Evolutionary conservation across 2,329 filamentous ascomycete species (phyloP).

Genomic region (Hymenoscyphus fructigenus): DNA sequence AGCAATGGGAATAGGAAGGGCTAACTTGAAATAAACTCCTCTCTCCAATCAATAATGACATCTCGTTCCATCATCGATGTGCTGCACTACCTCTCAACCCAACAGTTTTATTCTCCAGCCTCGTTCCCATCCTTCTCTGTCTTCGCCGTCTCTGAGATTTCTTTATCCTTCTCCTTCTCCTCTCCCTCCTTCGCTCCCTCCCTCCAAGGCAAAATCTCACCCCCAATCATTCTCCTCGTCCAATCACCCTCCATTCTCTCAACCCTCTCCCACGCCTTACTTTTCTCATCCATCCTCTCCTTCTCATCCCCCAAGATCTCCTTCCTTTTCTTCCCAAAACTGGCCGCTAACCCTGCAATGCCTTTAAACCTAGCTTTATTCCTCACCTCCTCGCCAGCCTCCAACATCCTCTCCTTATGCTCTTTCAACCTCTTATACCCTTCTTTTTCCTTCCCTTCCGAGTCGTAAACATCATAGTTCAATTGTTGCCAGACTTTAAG

Average conservation of each 20-base stretch:
- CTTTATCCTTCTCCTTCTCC: not conserved
- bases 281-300: constrained; percentile 13
- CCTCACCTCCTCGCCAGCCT: constrained; percentile 12
- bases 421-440: constrained; percentile 18
- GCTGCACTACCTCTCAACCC: too few species aligned
- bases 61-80: too few species aligned
- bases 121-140: too few species aligned
- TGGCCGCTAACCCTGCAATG: constrained; percentile 12
- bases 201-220: not conserved
- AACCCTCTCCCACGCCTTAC: constrained; percentile 6
- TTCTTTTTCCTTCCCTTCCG: constrained; percentile 9
- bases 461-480: constrained; percentile 8
- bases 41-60: too few species aligned
- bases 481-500: constrained; percentile 24
- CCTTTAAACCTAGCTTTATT: constrained; percentile 14
- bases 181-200: not conserved
- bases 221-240: constrained; percentile 6
- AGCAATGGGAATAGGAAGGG: too few species aligned
- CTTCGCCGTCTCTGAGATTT: too few species aligned
- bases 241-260: constrained; percentile 10
- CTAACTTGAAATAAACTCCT: too few species aligned
- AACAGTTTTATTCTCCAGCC: too few species aligned
- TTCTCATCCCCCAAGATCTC: not conserved
- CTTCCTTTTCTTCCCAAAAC: not conserved
- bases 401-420: constrained; percentile 12